Evolutionary conservation across 768 basidiomycete genomes (phyloP).

Genomic region (Glaciozyma martinii): DNA sequence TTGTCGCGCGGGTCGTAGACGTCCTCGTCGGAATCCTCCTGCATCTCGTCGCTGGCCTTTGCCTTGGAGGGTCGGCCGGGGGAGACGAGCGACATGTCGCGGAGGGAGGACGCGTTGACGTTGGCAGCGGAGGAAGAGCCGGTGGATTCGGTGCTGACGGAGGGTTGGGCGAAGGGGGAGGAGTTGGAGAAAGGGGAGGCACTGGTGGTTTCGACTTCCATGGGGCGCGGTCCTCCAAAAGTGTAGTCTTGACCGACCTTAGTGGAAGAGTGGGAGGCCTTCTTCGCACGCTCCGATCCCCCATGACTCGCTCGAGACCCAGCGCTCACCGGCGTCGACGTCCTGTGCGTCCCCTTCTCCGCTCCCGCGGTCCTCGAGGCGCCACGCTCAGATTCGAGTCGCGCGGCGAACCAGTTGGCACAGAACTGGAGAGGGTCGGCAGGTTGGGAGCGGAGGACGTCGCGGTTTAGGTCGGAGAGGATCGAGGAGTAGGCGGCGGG

Average conservation of each 20-base stretch:
- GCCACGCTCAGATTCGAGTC: slow-evolving; percentile 73
- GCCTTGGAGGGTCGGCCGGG: background rate
- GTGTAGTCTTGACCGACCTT: slow-evolving; percentile 29
- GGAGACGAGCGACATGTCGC: slow-evolving; percentile 6
- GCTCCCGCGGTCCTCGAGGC: slow-evolving; percentile 49
- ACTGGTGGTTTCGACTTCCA: slow-evolving; percentile 22
- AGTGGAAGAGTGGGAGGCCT: background rate
- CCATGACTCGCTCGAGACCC: slow-evolving; percentile 2
- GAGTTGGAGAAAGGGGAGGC: slow-evolving; percentile 10
- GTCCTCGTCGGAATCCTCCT: slow-evolving; percentile 21
- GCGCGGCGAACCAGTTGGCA: slow-evolving; percentile 86
- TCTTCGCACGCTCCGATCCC: background rate
- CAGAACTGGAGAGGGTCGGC: slow-evolving; percentile 71
- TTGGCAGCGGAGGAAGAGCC: background rate
- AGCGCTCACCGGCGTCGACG: slow-evolving; percentile 7
- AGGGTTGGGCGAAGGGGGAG: background rate
- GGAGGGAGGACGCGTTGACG: background rate
- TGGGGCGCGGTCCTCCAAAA: slow-evolving; percentile 24
- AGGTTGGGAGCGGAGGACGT: slow-evolving; percentile 74
- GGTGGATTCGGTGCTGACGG: too few species aligned
- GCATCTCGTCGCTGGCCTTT: background rate
- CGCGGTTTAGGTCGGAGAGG: slow-evolving; percentile 74
- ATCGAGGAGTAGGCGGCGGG: slow-evolving; percentile 72
- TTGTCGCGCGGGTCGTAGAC: slow-evolving; percentile 32
- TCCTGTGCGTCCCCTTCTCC: slow-evolving; percentile 11